These are phyloP conservation scores for Russula sp. DNA, from an alignment of 768 basidiomycete genomes.

Conservation along the genomic window DNA sequence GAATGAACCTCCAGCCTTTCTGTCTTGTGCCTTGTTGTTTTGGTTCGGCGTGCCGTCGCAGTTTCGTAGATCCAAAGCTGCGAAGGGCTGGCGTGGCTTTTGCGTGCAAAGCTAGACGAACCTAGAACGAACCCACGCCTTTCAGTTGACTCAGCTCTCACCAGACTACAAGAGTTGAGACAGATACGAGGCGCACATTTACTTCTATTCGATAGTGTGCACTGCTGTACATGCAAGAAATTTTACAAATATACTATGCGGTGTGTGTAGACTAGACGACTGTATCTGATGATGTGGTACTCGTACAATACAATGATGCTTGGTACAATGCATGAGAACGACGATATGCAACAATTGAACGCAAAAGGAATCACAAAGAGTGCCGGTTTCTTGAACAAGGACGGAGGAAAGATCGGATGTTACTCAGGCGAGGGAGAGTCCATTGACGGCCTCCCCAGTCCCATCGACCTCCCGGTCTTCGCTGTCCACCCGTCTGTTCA, in stretches of 20 bases:
- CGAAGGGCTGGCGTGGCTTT: constrained; percentile 10
- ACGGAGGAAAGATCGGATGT: neutral
- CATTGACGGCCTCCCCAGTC: constrained; percentile 70
- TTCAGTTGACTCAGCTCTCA: constrained; percentile 78
- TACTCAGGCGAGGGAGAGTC: constrained; percentile 41
- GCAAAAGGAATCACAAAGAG: neutral
- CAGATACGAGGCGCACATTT: constrained; percentile 82
- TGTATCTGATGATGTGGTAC: constrained; percentile 1
- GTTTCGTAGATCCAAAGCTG: constrained; percentile 8
- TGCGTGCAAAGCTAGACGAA: constrained; percentile 30
- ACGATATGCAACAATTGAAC: neutral
- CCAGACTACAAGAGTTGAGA: constrained; percentile 65
- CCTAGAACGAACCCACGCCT: constrained; percentile 54
- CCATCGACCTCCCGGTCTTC: constrained; percentile 73
- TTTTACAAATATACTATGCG: neutral
- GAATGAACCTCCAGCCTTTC: neutral
- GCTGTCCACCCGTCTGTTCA: constrained; percentile 42
- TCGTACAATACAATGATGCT: constrained; percentile 12
- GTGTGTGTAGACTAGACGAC: neutral
- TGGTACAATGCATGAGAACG: constrained; percentile 4
- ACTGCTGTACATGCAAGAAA: neutral
- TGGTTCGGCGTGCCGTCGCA: constrained; percentile 19
- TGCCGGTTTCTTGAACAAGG: neutral
- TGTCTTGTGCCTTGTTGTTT: neutral
- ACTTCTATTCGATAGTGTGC: neutral